Evolutionary conservation across 148 eudicot genomes (phyloP).

Genomic region (Cornus suecica): DNA sequence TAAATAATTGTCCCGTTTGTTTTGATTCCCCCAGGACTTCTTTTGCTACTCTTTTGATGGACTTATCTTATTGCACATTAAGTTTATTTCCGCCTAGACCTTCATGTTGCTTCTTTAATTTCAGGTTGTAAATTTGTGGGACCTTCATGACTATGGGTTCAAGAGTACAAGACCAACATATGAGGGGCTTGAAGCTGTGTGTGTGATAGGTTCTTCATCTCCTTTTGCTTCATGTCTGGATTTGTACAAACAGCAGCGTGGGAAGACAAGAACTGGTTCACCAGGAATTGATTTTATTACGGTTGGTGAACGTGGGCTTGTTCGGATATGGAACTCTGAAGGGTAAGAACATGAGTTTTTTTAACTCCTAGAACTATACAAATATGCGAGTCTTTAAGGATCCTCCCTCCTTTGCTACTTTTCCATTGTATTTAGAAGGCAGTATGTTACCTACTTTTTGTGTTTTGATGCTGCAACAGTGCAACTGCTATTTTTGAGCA

Average conservation of each 20-base stretch:
- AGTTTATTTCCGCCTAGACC: too few species aligned
- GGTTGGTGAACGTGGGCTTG: constrained; percentile 94
- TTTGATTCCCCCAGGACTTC: too few species aligned
- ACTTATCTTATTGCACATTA: too few species aligned
- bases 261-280: constrained; percentile 38
- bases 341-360: constrained; percentile 44
- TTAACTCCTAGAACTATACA: background rate
- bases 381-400: background rate
- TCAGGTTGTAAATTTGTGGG: constrained; percentile 95
- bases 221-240: constrained; percentile 46
- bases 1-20: too few species aligned
- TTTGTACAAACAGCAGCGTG: constrained; percentile 27
- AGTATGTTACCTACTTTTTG: constrained; percentile 8
- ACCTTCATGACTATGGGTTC: constrained; percentile 64
- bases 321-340: constrained; percentile 86
- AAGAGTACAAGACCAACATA: constrained; percentile 58
- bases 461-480: constrained; percentile 43
- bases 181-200: constrained; percentile 82
- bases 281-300: constrained; percentile 61
- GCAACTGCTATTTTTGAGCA: constrained; percentile 79
- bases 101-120: constrained; percentile 9
- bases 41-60: too few species aligned
- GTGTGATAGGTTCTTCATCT: constrained; percentile 54
- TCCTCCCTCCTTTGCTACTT: constrained; percentile 4
- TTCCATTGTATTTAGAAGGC: background rate